Conservation (phyloP, 2,329 filamentous ascomycete species). For the Colletotrichum acutatum region DNA sequence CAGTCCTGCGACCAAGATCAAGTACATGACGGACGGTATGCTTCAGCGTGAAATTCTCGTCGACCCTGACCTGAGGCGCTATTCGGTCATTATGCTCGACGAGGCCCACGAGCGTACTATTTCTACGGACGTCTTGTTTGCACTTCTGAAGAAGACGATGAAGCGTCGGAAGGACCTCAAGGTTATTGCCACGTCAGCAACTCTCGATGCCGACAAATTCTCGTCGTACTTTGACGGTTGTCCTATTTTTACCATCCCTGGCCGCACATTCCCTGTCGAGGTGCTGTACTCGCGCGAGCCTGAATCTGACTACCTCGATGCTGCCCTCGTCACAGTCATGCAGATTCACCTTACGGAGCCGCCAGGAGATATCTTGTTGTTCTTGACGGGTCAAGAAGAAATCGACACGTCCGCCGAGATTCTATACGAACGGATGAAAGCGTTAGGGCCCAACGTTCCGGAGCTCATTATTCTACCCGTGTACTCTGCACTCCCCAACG, state of each 20-base stretch:
- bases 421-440: constrained; percentile 95
- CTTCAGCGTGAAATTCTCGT: constrained; percentile 93
- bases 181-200: constrained; percentile 96
- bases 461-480: constrained; percentile 94
- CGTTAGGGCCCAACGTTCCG: constrained; percentile 87
- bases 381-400: constrained; percentile 97
- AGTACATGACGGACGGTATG: constrained; percentile 99
- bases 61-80: constrained; percentile 87
- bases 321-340: constrained; percentile 96
- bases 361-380: constrained; percentile 92
- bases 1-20: constrained; percentile 88
- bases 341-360: constrained; percentile 96
- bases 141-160: constrained; percentile 91
- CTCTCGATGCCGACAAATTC: constrained; percentile 96
- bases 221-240: constrained; percentile 95
- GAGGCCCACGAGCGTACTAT: constrained; percentile 98
- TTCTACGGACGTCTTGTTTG: constrained; percentile 94
- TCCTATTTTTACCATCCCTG: constrained; percentile 96
- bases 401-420: constrained; percentile 97
- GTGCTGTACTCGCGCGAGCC: constrained; percentile 95
- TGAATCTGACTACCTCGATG: constrained; percentile 94
- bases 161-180: constrained; percentile 89
- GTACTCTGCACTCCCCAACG: constrained; percentile 92
- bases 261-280: constrained; percentile 94
- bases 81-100: constrained; percentile 97